Conservation (phyloP, 805 yeast genomes). For the Zygosaccharomyces bailii region DNA sequence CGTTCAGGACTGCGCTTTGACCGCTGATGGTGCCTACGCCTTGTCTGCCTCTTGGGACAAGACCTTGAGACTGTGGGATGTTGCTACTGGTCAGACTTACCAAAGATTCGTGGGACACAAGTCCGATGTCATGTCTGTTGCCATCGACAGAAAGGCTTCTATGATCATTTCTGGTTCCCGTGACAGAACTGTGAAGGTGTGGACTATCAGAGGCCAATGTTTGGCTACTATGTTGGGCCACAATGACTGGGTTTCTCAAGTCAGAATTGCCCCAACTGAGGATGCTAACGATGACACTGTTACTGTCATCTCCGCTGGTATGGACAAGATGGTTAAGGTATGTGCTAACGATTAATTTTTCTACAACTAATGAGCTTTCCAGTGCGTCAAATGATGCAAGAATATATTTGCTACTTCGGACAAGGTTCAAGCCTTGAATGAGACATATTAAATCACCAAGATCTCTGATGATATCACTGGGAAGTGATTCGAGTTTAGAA, state of each 20-base stretch:
- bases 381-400: slow-evolving; percentile 59
- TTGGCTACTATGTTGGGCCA: slow-evolving; percentile 91
- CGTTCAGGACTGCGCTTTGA: slow-evolving; percentile 95
- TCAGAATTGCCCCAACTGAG: slow-evolving; percentile 84
- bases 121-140: slow-evolving; percentile 95
- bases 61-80: slow-evolving; percentile 98
- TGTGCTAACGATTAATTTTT: slow-evolving; percentile 42
- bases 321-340: slow-evolving; percentile 99
- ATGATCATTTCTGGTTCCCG: slow-evolving; percentile 98
- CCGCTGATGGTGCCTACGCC: slow-evolving; percentile 97
- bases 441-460: slow-evolving; percentile 97
- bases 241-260: slow-evolving; percentile 98
- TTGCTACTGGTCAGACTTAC: slow-evolving; percentile 88
- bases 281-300: slow-evolving; percentile 49
- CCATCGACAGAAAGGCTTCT: slow-evolving; percentile 94
- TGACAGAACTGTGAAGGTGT: slow-evolving; percentile 97
- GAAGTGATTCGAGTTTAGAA: not conserved
- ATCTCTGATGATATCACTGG: slow-evolving; percentile 73
- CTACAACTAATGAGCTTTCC: slow-evolving; percentile 6
- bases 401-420: slow-evolving; percentile 99
- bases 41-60: slow-evolving; percentile 99
- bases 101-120: slow-evolving; percentile 97
- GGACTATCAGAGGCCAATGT: slow-evolving; percentile 99
- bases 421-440: slow-evolving; percentile 73
- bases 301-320: slow-evolving; percentile 93